These are phyloP conservation scores for Thalassiosira sp. DNA, from an alignment of 352 stramenopile genomes.

Conservation along the genomic window DNA sequence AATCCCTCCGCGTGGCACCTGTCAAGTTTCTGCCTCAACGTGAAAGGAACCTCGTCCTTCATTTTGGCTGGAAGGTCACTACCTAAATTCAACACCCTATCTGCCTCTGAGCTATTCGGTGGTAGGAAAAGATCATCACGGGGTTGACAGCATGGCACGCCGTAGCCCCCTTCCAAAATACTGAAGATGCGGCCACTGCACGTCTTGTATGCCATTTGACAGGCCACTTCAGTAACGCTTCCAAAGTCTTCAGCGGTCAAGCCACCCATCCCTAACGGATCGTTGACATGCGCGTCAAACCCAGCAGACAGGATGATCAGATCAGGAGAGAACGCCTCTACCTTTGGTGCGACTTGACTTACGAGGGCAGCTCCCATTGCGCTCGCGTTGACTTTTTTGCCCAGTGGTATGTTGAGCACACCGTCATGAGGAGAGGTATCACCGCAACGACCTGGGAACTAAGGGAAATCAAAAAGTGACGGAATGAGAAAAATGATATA, in stretches of 20 bases:
- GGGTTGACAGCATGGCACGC: constrained; percentile 77
- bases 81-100: constrained; percentile 69
- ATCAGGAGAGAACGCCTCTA: constrained; percentile 89
- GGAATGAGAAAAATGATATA: no score
- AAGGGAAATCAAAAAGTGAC: no score
- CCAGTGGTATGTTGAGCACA: constrained; percentile 81
- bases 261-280: constrained; percentile 86
- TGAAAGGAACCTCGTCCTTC: constrained; percentile 71
- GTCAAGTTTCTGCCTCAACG: constrained; percentile 66
- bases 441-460: constrained; percentile 80
- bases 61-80: constrained; percentile 73
- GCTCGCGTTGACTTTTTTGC: constrained; percentile 64
- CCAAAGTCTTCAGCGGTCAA: constrained; percentile 80
- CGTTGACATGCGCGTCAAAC: constrained; percentile 93
- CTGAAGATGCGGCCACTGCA: constrained; percentile 84
- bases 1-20: constrained; percentile 81
- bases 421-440: constrained; percentile 77
- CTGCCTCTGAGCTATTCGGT: constrained; percentile 11
- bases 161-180: constrained; percentile 88
- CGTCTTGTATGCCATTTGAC: constrained; percentile 72
- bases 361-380: constrained; percentile 72
- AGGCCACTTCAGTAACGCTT: constrained; percentile 81
- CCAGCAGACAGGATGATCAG: constrained; percentile 93
- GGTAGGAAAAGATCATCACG: constrained; percentile 66
- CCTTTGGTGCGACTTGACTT: constrained; percentile 85